phyloP scores from a whole-genome alignment of 768 basidiomycete genomes.

The Trametes gibbosa region DNA sequence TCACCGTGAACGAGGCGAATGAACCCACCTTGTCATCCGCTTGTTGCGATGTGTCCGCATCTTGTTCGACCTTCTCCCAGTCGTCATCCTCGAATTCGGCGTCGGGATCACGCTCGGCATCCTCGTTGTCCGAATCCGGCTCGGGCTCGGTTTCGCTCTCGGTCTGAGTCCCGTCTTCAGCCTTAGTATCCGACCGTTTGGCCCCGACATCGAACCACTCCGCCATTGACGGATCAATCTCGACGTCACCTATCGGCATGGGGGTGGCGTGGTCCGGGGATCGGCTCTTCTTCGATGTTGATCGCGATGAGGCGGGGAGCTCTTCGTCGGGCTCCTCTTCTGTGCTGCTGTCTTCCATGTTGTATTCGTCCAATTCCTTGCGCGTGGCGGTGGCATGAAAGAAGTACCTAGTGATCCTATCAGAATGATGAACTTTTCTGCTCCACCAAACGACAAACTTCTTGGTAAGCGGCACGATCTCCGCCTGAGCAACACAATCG shows the following conservation, averaged over 20 bases:
- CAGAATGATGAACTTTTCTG: not conserved
- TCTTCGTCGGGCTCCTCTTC: constrained; percentile 18
- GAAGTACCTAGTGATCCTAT: constrained; percentile 58
- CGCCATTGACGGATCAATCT: constrained; percentile 44
- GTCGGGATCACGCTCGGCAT: constrained; percentile 36
- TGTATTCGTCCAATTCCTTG: constrained; percentile 50
- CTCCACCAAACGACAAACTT: constrained; percentile 43
- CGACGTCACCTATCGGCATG: constrained; percentile 27
- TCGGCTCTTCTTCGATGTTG: constrained; percentile 4
- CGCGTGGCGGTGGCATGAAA: constrained; percentile 65
- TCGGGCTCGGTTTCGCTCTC: constrained; percentile 66
- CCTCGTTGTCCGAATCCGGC: constrained; percentile 60
- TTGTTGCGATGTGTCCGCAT: not conserved
- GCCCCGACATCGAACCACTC: constrained; percentile 58
- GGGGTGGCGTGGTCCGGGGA: not conserved
- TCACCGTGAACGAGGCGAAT: too few species aligned
- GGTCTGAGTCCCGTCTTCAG: constrained; percentile 34
- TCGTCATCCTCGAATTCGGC: constrained; percentile 34
- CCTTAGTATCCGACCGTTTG: constrained; percentile 18
- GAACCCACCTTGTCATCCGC: not conserved
- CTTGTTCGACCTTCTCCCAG: constrained; percentile 34
- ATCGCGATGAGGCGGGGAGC: not conserved
- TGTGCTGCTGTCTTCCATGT: constrained; percentile 33
- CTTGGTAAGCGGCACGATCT: constrained; percentile 59
- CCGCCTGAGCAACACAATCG: constrained; percentile 65